phyloP scores from a whole-genome alignment of 2,329 filamentous ascomycete species.

The Xylariaceae sp. region DNA sequence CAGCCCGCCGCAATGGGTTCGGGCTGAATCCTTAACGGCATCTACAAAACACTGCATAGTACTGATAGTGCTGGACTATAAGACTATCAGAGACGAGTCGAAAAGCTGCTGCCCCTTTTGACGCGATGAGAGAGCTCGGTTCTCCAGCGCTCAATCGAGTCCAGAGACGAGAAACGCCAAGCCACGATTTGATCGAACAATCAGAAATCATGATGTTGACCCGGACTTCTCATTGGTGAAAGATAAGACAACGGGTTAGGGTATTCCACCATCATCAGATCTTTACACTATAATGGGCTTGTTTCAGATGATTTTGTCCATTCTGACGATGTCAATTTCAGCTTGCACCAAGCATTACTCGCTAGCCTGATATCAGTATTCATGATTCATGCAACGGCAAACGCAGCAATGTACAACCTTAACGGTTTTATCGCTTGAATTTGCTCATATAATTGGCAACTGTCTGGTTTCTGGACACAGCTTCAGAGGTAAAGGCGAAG shows the following conservation, averaged over 20 bases:
- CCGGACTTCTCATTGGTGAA: slow-evolving; percentile 22
- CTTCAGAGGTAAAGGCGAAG: too few relatives aligned
- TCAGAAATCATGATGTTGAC: slow-evolving; percentile 22
- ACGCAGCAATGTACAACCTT: too few relatives aligned
- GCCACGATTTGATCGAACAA: slow-evolving; percentile 24
- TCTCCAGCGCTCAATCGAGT: slow-evolving; percentile 14
- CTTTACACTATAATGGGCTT: background rate
- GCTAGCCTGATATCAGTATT: too few relatives aligned
- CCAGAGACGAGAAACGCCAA: slow-evolving; percentile 11
- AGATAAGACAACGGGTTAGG: slow-evolving; percentile 25
- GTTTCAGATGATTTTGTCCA: too few relatives aligned
- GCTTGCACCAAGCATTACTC: too few relatives aligned
- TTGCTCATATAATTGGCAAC: too few relatives aligned
- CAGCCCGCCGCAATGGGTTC: slow-evolving; percentile 23
- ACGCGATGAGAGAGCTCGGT: background rate
- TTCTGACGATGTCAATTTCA: too few relatives aligned
- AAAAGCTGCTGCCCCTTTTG: background rate
- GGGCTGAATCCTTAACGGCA: too few relatives aligned
- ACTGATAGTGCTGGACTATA: slow-evolving; percentile 5
- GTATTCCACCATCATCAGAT: slow-evolving; percentile 9
- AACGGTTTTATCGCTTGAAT: too few relatives aligned
- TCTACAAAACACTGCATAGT: too few relatives aligned
- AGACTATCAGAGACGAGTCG: background rate
- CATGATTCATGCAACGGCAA: too few relatives aligned
- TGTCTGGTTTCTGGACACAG: too few relatives aligned